These are phyloP conservation scores for Capillidium rhysosporum DNA, from an alignment of 371 early-diverging fungal species.

Conservation along the genomic window DNA sequence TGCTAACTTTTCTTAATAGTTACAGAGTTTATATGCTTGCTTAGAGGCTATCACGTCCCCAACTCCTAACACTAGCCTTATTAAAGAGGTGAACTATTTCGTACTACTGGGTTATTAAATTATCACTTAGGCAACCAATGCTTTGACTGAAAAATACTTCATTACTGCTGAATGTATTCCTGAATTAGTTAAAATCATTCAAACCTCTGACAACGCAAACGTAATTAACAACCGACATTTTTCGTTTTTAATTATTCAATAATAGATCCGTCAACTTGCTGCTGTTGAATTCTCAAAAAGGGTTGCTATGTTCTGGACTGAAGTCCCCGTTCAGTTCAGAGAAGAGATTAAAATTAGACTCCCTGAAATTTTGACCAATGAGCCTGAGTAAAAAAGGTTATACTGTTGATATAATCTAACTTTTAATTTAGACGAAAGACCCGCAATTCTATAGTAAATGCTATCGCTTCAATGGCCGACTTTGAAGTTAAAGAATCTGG, in stretches of 20 bases:
- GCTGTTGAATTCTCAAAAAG: conserved; percentile 78
- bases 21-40: too few relatives aligned
- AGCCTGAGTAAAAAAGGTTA: conserved; percentile 32
- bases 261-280: conserved; percentile 59
- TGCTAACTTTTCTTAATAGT: too few relatives aligned
- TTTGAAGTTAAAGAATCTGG: conserved; percentile 49
- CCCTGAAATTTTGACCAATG: conserved; percentile 41
- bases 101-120: conserved; percentile 27
- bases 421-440: conserved; percentile 34
- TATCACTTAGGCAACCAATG: too few relatives aligned
- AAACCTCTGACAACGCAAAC: conserved; percentile 27
- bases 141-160: conserved; percentile 24
- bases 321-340: conserved; percentile 29
- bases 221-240: too few relatives aligned
- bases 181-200: conserved; percentile 41
- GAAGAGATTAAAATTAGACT: conserved; percentile 34
- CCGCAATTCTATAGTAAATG: conserved; percentile 63
- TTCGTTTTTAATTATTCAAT: conserved; percentile 8
- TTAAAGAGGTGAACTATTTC: too few relatives aligned
- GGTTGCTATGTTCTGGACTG: conserved; percentile 45
- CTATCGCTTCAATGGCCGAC: conserved; percentile 68
- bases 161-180: conserved; percentile 39
- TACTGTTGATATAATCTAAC: neutral
- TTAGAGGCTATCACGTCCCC: too few relatives aligned
- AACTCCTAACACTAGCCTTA: too few relatives aligned